A percentile compares a stretch with the other conserved stretches of the same genome.
Conservation (phyloP, 306 rosid species). For the Malus fusca region DNA sequence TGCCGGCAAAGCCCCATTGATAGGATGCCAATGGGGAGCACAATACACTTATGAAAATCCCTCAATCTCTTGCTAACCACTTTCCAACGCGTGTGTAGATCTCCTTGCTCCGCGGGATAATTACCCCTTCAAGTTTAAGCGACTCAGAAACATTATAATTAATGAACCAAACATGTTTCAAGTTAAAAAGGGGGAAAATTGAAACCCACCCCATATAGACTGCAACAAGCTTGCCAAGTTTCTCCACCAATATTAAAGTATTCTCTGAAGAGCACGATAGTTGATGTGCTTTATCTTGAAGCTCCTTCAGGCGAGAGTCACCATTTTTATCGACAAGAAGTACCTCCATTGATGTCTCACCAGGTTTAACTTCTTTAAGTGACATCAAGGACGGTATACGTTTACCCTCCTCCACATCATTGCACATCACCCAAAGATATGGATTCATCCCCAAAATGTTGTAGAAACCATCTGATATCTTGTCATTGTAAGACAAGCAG, state of each 20-base stretch:
- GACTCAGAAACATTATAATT: conserved; percentile 8
- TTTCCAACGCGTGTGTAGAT: conserved; percentile 77
- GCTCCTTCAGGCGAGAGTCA: conserved; percentile 75
- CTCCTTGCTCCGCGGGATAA: conserved; percentile 79
- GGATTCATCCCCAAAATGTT: conserved; percentile 97
- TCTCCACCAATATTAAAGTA: conserved; percentile 61
- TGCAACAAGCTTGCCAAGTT: conserved; percentile 91
- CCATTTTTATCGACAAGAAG: conserved; percentile 61
- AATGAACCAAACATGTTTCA: not conserved
- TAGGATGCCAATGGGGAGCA: conserved; percentile 82
- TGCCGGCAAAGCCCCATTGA: conserved; percentile 92
- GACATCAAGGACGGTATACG: conserved; percentile 57
- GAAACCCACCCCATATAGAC: conserved; percentile 77
- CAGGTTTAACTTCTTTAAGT: conserved; percentile 56
- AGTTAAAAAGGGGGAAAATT: not conserved
- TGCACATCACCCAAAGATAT: conserved; percentile 91
- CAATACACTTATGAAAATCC: conserved; percentile 68
- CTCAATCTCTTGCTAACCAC: conserved; percentile 72
- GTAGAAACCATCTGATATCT: conserved; percentile 90
- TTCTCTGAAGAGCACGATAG: conserved; percentile 65
- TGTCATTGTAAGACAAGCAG: conserved; percentile 82
- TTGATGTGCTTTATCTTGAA: conserved; percentile 81
- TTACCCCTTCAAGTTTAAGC: conserved; percentile 52
- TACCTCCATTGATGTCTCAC: conserved; percentile 80
- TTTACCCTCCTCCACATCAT: conserved; percentile 59